Conservation (phyloP, 345 rosid genomes). For the Populus simonii region DNA sequence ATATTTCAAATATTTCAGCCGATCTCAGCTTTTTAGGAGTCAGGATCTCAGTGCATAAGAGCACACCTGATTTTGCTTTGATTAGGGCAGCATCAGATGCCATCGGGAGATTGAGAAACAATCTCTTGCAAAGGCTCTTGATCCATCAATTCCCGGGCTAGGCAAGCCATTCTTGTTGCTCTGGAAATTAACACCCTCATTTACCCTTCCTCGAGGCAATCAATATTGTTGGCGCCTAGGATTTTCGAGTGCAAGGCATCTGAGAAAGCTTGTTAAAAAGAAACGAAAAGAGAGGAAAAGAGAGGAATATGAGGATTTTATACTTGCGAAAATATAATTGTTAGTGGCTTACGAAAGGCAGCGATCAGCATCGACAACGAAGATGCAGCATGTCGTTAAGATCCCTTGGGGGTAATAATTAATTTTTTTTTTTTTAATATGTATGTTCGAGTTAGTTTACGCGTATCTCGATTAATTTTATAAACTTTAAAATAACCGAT, state of each 20-base stretch:
- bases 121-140: neutral
- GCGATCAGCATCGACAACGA: neutral
- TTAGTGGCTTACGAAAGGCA: neutral
- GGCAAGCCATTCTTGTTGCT: neutral
- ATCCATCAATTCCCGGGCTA: neutral
- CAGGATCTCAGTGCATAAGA: neutral
- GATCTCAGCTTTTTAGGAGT: neutral
- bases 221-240: neutral
- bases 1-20: conserved; percentile 1
- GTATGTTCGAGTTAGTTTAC: too few relatives aligned
- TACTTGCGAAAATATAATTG: neutral
- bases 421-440: too few relatives aligned
- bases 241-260: neutral
- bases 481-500: fast-evolving
- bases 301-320: neutral
- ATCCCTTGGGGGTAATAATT: neutral
- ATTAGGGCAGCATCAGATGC: conserved; percentile 18
- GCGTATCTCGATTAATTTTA: too few relatives aligned
- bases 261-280: neutral
- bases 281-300: too few relatives aligned
- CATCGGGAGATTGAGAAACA: neutral
- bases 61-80: conserved; percentile 2
- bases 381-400: neutral
- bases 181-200: neutral
- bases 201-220: neutral